phyloP scores from a whole-genome alignment of 345 rosid genomes.

The Salix koriyanagi region DNA sequence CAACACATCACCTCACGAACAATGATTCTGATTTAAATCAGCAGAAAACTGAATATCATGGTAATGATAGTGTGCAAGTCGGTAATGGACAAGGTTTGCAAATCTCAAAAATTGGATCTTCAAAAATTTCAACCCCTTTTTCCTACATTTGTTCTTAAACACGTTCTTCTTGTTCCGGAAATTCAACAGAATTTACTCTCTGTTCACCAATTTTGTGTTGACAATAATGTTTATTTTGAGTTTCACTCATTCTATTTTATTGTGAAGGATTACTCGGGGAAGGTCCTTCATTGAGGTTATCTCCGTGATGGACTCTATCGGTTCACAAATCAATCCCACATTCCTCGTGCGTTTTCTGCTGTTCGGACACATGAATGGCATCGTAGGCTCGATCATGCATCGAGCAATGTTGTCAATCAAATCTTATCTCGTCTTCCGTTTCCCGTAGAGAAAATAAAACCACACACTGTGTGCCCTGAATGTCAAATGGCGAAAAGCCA shows the following conservation, averaged over 20 bases:
- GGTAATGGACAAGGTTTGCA: not conserved
- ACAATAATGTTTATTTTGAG: not conserved
- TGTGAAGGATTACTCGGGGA: not conserved
- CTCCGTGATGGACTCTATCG: not conserved
- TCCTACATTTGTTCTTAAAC: too few species aligned
- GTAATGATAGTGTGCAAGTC: not conserved
- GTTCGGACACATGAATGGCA: not conserved
- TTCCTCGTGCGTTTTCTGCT: not conserved
- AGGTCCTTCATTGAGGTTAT: not conserved
- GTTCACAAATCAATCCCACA: too few species aligned
- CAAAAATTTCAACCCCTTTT: too few species aligned
- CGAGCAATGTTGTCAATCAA: too few species aligned
- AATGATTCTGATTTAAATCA: too few species aligned
- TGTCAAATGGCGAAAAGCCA: too few species aligned
- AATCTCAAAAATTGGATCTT: not conserved
- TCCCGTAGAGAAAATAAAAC: not conserved
- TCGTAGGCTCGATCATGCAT: too few species aligned
- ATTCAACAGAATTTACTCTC: too few species aligned
- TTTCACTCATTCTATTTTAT: not conserved
- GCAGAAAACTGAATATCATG: too few species aligned
- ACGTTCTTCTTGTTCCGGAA: too few species aligned
- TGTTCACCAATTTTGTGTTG: not conserved
- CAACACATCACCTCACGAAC: not conserved
- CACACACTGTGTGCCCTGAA: too few species aligned
- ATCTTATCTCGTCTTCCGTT: not conserved